Conservation (phyloP, 306 rosid genomes). For the Prunus persica region Prunus_persica_NCBIv2 NC_034012.1:15252501-15253000, state of each 20-base stretch:
- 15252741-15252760: constrained; percentile 7
- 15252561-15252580: constrained; percentile 44
- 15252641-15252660: constrained; percentile 14
- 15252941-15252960: too few species aligned
- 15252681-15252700: constrained; percentile 47
- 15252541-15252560: constrained; percentile 52
- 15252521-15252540: constrained; percentile 29
- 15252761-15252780: not conserved
- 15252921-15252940: too few species aligned
- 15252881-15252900: too few species aligned
- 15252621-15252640: constrained; percentile 32
- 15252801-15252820: not conserved
- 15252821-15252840: too few species aligned
- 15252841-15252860: too few species aligned
- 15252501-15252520: constrained; percentile 17
- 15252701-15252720: constrained; percentile 26
- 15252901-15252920: too few species aligned
- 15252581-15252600: constrained; percentile 28
- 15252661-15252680: constrained; percentile 29
- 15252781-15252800: too few species aligned
- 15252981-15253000: too few species aligned
- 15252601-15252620: constrained; percentile 21
- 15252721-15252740: constrained; percentile 27
- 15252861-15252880: too few species aligned
- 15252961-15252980: too few species aligned